Percentiles rank a stretch among this genome's conserved stretches.
phyloP scores from a whole-genome alignment of 2,329 filamentous ascomycete genomes.

The Falciphora oryzae region DNA sequence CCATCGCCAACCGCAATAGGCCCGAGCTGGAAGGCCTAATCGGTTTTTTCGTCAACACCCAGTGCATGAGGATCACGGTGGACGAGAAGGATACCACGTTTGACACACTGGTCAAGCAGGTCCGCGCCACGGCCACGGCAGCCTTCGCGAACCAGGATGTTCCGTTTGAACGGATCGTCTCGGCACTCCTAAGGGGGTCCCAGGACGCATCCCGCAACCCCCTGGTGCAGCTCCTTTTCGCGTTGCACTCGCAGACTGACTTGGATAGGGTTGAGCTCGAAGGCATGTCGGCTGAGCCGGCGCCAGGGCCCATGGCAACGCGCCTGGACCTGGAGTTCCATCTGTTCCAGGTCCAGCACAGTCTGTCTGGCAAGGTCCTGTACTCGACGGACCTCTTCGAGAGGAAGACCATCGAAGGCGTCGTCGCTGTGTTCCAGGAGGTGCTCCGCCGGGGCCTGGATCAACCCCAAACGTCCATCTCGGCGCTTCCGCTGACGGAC shows the following conservation, averaged over 20 bases:
- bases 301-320: background rate
- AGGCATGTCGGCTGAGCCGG: background rate
- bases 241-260: background rate
- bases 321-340: conserved; percentile 2
- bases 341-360: background rate
- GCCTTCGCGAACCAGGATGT: conserved; percentile 5
- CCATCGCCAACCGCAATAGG: background rate
- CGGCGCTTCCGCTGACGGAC: background rate
- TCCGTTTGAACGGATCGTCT: background rate
- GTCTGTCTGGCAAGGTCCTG: background rate
- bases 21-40: conserved; percentile 1
- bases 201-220: conserved; percentile 1
- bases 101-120: background rate
- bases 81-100: background rate
- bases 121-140: background rate
- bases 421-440: conserved; percentile 1
- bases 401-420: background rate
- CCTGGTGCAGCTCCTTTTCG: conserved; percentile 1
- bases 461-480: background rate
- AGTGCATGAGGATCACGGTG: background rate
- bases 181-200: background rate
- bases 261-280: background rate
- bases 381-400: background rate
- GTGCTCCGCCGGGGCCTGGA: background rate
- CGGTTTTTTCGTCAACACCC: conserved; percentile 2